Evolutionary conservation across 2,329 filamentous ascomycete genomes (phyloP).

Genomic region (Metarhizium robertsii): DNA sequence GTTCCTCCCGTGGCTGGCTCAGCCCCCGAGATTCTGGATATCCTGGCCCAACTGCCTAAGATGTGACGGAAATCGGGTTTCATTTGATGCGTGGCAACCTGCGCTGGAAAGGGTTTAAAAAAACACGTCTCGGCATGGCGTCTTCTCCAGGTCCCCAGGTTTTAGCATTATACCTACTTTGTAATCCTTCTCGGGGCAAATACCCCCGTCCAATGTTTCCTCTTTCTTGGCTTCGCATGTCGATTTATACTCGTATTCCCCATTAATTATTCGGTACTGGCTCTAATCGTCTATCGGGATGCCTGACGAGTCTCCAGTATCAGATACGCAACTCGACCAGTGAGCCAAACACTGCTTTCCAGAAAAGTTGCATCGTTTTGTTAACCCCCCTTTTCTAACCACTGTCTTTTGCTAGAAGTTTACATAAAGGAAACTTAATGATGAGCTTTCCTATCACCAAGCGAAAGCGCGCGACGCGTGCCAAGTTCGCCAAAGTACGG

Average conservation of each 20-base stretch:
- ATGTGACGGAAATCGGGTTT: slow-evolving; percentile 1
- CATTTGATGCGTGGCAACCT: not conserved
- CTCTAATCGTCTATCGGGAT: not conserved
- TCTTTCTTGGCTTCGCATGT: not conserved
- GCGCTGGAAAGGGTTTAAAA: slow-evolving; percentile 1
- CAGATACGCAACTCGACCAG: slow-evolving; percentile 1
- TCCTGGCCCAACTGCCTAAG: not conserved
- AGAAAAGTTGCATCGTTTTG: no score
- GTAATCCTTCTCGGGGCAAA: not conserved
- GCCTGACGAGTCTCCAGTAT: not conserved
- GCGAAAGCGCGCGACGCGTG: slow-evolving; percentile 12
- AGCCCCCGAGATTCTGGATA: slow-evolving; percentile 2
- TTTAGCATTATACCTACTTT: not conserved
- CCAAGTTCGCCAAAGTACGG: slow-evolving; percentile 21
- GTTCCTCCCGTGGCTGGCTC: slow-evolving; percentile 6
- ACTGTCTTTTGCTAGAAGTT: not conserved
- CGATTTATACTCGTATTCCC: not conserved
- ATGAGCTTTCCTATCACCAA: slow-evolving; percentile 8
- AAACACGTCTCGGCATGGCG: not conserved
- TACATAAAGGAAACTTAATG: slow-evolving; percentile 6
- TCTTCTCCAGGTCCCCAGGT: not conserved
- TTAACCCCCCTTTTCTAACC: not conserved
- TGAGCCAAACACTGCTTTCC: not conserved
- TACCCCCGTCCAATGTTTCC: no score
- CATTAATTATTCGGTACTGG: not conserved